phyloP scores from a whole-genome alignment of 2,329 filamentous ascomycete genomes.

The Diaporthe capsici region DNA sequence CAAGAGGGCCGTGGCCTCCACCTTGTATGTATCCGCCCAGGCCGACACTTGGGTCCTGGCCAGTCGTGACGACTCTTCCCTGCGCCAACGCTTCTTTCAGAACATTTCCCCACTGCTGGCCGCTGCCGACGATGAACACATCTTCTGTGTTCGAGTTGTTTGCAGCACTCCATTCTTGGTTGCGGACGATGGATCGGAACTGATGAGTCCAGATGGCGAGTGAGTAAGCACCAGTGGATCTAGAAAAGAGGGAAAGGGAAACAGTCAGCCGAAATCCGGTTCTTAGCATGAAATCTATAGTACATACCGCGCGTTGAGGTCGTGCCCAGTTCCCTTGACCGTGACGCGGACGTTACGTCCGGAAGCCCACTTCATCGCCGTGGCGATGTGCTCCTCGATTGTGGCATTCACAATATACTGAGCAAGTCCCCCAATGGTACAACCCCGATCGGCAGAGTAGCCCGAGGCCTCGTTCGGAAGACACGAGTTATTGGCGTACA shows the following conservation, averaged over 20 bases:
- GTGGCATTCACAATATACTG: conserved; percentile 16
- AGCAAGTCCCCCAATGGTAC: neutral
- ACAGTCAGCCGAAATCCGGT: neutral
- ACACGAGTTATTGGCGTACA: conserved; percentile 13
- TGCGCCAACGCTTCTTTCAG: conserved; percentile 50
- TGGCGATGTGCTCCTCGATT: neutral
- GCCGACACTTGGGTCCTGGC: conserved; percentile 59
- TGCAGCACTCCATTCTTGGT: conserved; percentile 5
- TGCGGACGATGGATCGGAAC: conserved; percentile 29
- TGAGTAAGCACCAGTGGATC: conserved; percentile 40
- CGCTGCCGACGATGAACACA: conserved; percentile 48
- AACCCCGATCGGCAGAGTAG: neutral
- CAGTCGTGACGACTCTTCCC: conserved; percentile 55
- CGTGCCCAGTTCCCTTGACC: conserved; percentile 15
- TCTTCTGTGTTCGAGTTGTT: conserved; percentile 45
- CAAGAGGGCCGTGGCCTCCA: conserved; percentile 49
- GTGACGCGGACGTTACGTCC: neutral
- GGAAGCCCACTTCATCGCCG: conserved; percentile 1
- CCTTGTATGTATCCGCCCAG: conserved; percentile 49
- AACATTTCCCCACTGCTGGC: conserved; percentile 13
- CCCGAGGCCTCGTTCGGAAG: conserved; percentile 2
- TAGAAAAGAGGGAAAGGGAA: neutral
- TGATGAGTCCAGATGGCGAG: conserved; percentile 43
- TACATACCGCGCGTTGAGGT: conserved; percentile 5
- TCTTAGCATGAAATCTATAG: neutral